phyloP scores from a whole-genome alignment of 768 basidiomycete genomes.

The Cyclocybe aegerita region DNA sequence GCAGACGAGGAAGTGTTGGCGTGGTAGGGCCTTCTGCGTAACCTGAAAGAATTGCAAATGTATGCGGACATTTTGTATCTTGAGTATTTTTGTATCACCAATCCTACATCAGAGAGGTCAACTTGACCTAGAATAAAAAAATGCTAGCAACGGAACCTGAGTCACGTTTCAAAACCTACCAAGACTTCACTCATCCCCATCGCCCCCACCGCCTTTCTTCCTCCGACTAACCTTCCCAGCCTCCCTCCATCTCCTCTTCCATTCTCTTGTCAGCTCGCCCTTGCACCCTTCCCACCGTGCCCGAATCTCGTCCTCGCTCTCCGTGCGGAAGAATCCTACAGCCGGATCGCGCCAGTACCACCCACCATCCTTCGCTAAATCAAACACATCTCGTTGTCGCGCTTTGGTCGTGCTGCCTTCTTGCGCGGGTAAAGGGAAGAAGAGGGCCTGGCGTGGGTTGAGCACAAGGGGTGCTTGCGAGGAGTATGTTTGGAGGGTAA shows the following conservation, averaged over 20 bases:
- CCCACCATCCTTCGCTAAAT: slow-evolving; percentile 46
- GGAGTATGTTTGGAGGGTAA: slow-evolving; percentile 19
- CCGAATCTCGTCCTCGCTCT: slow-evolving; percentile 59
- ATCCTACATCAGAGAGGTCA: no score
- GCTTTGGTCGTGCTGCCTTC: slow-evolving; percentile 22
- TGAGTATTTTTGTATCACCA: no score
- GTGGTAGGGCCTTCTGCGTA: background rate
- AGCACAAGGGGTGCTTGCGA: slow-evolving; percentile 33
- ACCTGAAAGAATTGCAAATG: no score
- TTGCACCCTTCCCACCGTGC: slow-evolving; percentile 71
- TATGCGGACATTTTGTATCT: no score
- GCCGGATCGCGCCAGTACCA: slow-evolving; percentile 46
- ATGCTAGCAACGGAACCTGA: no score
- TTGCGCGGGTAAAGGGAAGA: slow-evolving; percentile 53
- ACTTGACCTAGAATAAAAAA: no score
- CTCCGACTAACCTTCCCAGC: slow-evolving; percentile 65
- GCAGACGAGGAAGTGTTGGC: slow-evolving; percentile 6
- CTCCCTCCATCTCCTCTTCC: slow-evolving; percentile 78
- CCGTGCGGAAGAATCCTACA: slow-evolving; percentile 48
- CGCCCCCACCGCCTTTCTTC: slow-evolving; percentile 43
- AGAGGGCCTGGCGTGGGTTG: slow-evolving; percentile 55
- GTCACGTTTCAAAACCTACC: no score
- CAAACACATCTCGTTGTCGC: slow-evolving; percentile 45
- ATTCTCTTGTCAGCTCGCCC: slow-evolving; percentile 65
- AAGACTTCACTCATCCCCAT: slow-evolving; percentile 14